Conservation (phyloP, 345 rosid genomes). For the Eucalyptus pauciflora region DNA sequence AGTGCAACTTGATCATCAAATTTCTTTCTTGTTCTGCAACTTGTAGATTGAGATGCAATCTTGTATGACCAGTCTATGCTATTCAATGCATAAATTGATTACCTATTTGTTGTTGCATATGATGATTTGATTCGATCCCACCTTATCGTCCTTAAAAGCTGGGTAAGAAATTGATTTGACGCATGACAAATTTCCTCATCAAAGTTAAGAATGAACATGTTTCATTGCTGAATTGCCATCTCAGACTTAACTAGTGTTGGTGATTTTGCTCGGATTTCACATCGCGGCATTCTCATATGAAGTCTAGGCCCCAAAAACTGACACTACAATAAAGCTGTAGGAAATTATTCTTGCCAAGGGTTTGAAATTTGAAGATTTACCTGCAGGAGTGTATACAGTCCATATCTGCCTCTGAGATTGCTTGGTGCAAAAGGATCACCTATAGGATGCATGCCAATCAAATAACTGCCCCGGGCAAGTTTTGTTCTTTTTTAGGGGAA, state of each 20-base stretch:
- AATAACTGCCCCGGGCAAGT: too few species aligned
- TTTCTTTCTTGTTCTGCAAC: background rate
- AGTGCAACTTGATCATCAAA: too few species aligned
- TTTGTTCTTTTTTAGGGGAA: too few species aligned
- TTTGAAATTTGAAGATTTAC: background rate
- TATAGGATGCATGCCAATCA: too few species aligned
- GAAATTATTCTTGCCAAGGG: background rate
- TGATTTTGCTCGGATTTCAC: background rate
- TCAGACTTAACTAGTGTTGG: background rate
- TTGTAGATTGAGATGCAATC: background rate
- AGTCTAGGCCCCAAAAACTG: background rate
- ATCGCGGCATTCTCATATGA: background rate
- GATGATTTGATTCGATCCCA: background rate
- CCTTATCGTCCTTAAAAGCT: background rate
- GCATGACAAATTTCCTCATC: background rate
- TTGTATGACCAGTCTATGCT: background rate
- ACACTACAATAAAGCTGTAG: accelerated
- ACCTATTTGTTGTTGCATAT: background rate
- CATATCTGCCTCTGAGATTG: too few species aligned
- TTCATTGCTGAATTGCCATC: background rate
- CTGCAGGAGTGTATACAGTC: too few species aligned
- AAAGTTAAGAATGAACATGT: background rate
- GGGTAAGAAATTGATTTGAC: background rate
- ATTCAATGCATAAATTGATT: background rate
- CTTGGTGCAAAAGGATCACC: too few species aligned